Evolutionary conservation across 164 flowering plant species (phyloP).

Genomic region (Stephania yunnanensis): DNA sequence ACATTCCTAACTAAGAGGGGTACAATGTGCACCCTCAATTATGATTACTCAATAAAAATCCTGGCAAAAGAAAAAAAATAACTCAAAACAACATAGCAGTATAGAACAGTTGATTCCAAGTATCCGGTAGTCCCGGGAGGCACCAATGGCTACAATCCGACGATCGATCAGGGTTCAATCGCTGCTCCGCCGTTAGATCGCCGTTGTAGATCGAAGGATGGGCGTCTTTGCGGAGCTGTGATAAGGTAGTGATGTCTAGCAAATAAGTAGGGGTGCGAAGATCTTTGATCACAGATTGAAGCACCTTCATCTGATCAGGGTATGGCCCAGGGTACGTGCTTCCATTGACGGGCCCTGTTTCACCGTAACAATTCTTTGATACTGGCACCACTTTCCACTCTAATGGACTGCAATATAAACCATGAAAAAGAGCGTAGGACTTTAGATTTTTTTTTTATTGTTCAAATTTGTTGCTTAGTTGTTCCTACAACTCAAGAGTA

Average conservation of each 20-base stretch:
- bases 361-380: slow-evolving; percentile 71
- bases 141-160: slow-evolving; percentile 99
- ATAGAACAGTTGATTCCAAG: slow-evolving; percentile 85
- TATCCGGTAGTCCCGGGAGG: slow-evolving; percentile 94
- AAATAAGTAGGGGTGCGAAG: slow-evolving; percentile 52
- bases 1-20: neutral
- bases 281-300: slow-evolving; percentile 38
- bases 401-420: slow-evolving; percentile 43
- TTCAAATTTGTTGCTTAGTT: no score
- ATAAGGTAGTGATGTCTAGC: slow-evolving; percentile 72
- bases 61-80: no score
- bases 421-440: no score
- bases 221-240: slow-evolving; percentile 75
- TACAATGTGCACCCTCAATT: slow-evolving; percentile 7
- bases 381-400: slow-evolving; percentile 50
- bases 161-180: slow-evolving; percentile 60
- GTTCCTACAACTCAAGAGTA: no score
- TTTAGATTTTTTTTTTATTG: no score
- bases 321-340: slow-evolving; percentile 40
- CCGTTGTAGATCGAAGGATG: slow-evolving; percentile 91
- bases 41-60: neutral
- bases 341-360: slow-evolving; percentile 56
- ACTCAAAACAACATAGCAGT: slow-evolving; percentile 46
- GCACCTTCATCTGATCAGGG: slow-evolving; percentile 63
- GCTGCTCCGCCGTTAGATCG: slow-evolving; percentile 50